Percentiles rank a stretch among this genome's conserved stretches.
These are phyloP conservation scores for Striga asiatica DNA, from an alignment of 257 asterid genomes.

Conservation along the genomic window DNA sequence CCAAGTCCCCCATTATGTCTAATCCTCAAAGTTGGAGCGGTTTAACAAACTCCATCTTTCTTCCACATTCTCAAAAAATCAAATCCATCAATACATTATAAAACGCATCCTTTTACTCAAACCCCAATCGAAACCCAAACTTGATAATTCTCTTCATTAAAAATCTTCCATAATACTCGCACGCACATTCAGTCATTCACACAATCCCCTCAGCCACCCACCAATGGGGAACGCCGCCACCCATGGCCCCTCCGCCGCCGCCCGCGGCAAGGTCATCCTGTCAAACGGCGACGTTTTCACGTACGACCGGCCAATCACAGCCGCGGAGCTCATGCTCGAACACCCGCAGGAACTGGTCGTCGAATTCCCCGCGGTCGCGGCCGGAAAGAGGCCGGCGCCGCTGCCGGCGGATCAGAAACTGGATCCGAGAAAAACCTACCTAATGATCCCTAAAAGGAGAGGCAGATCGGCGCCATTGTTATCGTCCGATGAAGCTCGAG, in stretches of 20 bases:
- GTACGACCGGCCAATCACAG: slow-evolving; percentile 51
- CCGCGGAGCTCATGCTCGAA: slow-evolving; percentile 78
- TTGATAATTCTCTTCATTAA: background rate
- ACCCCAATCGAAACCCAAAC: background rate
- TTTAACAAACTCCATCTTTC: slow-evolving; percentile 49
- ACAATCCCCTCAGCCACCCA: background rate
- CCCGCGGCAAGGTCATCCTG: slow-evolving; percentile 47
- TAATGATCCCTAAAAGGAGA: slow-evolving; percentile 49
- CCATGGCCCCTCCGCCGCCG: slow-evolving; percentile 15
- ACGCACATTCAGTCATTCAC: too few species aligned
- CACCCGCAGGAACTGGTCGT: slow-evolving; percentile 66
- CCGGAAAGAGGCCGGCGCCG: slow-evolving; percentile 33
- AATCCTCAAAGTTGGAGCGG: slow-evolving; percentile 65
- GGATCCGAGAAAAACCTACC: slow-evolving; percentile 45
- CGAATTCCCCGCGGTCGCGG: slow-evolving; percentile 29
- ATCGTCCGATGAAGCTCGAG: slow-evolving; percentile 43
- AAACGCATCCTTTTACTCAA: slow-evolving; percentile 33
- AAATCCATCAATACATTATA: background rate
- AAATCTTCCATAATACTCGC: background rate
- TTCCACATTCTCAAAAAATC: slow-evolving; percentile 11
- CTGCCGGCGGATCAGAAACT: slow-evolving; percentile 66
- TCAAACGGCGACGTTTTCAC: slow-evolving; percentile 45
- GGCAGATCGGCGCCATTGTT: slow-evolving; percentile 33
- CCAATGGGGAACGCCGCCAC: slow-evolving; percentile 62
- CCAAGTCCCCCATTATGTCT: background rate